Conservation (phyloP, 257 asterid species). For the Primulina eburnea region DNA sequence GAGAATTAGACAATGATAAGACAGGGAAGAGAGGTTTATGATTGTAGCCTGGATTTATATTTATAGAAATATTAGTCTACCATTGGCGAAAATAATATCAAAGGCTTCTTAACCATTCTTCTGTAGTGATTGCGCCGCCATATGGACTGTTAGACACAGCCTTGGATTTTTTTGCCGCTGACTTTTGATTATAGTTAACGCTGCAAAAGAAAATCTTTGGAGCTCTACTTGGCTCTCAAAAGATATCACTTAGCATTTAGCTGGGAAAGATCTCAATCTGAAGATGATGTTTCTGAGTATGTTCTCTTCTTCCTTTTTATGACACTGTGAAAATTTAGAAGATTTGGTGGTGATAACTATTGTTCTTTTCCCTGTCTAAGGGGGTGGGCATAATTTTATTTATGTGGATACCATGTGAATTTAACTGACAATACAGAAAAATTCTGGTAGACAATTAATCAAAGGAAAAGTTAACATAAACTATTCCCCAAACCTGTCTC, state of each 20-base stretch:
- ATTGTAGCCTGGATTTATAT: too few relatives aligned
- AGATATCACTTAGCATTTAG: neutral
- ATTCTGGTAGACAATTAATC: neutral
- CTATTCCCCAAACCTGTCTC: neutral
- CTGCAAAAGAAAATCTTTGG: neutral
- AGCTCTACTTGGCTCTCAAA: slow-evolving; percentile 18
- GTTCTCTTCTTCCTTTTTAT: slow-evolving; percentile 33
- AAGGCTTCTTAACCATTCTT: neutral
- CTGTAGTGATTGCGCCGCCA: slow-evolving; percentile 5
- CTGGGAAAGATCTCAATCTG: slow-evolving; percentile 24
- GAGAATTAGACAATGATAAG: slow-evolving; percentile 1
- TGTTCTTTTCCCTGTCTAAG: slow-evolving; percentile 2
- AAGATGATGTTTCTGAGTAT: slow-evolving; percentile 61
- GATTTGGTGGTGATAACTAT: neutral
- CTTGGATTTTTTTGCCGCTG: neutral
- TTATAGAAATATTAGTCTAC: neutral
- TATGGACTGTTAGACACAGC: neutral
- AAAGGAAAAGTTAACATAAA: neutral
- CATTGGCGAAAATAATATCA: neutral
- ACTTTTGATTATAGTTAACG: neutral
- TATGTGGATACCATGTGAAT: neutral
- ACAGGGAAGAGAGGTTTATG: slow-evolving; percentile 3
- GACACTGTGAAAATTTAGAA: neutral
- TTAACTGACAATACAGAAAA: neutral
- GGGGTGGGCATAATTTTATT: neutral